Evolutionary conservation across 2,329 filamentous ascomycete genomes (phyloP).

Genomic region (Fusarium nelsonii): DNA sequence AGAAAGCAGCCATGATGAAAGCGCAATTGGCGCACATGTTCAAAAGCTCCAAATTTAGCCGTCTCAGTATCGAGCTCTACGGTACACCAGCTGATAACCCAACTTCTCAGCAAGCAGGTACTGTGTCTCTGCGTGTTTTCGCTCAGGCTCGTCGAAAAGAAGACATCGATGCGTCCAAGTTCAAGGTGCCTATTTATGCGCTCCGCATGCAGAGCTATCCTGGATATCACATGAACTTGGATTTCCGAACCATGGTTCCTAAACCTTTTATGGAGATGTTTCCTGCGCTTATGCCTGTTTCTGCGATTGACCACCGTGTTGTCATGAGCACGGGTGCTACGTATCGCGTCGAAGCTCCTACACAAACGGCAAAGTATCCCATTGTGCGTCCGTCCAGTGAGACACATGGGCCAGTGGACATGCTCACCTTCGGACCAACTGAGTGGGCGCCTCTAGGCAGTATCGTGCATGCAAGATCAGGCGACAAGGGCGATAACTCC

Average conservation of each 20-base stretch:
- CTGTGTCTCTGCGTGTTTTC: conserved; percentile 61
- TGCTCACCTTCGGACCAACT: conserved; percentile 47
- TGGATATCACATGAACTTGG: conserved; percentile 59
- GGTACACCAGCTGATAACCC: conserved; percentile 56
- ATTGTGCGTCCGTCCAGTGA: conserved; percentile 46
- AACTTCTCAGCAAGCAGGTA: conserved; percentile 60
- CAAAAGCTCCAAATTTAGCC: conserved; percentile 52
- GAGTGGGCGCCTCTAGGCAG: conserved; percentile 48
- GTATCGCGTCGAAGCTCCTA: conserved; percentile 39
- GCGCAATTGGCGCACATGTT: conserved; percentile 54
- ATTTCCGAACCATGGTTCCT: conserved; percentile 59
- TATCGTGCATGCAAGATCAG: conserved; percentile 51
- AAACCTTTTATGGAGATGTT: conserved; percentile 60
- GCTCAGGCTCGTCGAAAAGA: conserved; percentile 58
- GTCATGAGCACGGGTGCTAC: conserved; percentile 42
- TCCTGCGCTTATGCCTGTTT: conserved; percentile 51
- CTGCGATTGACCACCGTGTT: conserved; percentile 48
- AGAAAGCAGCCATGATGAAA: conserved; percentile 60
- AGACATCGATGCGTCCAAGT: conserved; percentile 52
- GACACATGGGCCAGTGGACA: conserved; percentile 43
- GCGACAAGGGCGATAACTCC: conserved; percentile 59
- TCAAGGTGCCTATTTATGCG: conserved; percentile 55
- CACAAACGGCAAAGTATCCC: conserved; percentile 41
- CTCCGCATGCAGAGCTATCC: conserved; percentile 58
- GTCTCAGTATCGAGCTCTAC: conserved; percentile 53